Percentiles rank a stretch among this genome's conserved stretches.
Conservation (phyloP, 495 filamentous ascomycete genomes). For the Astrocystis sublimbata region DNA sequence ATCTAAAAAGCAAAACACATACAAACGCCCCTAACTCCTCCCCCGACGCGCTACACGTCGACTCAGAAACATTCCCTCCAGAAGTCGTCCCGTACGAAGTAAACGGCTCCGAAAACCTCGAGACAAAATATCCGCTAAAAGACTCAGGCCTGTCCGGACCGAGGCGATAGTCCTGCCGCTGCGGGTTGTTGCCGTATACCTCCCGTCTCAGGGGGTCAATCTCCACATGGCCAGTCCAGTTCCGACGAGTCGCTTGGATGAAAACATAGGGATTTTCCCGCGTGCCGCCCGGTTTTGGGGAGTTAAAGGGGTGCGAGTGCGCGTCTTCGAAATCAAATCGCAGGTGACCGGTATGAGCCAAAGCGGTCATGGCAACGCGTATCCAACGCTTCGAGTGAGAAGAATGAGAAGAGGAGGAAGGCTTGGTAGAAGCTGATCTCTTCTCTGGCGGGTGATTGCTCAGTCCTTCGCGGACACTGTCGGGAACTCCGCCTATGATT, state of each 20-base stretch:
- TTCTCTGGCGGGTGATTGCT: conserved; percentile 25
- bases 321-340: conserved; percentile 26
- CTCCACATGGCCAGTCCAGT: conserved; percentile 35
- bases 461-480: conserved; percentile 25
- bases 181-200: conserved; percentile 33
- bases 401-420: too few relatives aligned
- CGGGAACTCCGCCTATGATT: conserved; percentile 21
- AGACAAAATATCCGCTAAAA: conserved; percentile 36
- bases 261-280: conserved; percentile 25
- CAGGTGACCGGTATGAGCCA: conserved; percentile 30
- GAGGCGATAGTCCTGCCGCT: conserved; percentile 34
- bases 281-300: not conserved
- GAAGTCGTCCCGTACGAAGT: conserved; percentile 27
- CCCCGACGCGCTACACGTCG: conserved; percentile 16
- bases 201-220: conserved; percentile 29
- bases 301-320: not conserved
- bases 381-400: conserved; percentile 25
- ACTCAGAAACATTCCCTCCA: conserved; percentile 23
- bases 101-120: conserved; percentile 35
- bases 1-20: too few relatives aligned
- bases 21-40: conserved; percentile 32
- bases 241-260: conserved; percentile 34
- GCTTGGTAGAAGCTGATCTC: conserved; percentile 4
- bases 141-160: conserved; percentile 30
- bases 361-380: conserved; percentile 30